Conservation (phyloP, 257 asterid genomes). For the Rubia yunnanensis region DNA sequence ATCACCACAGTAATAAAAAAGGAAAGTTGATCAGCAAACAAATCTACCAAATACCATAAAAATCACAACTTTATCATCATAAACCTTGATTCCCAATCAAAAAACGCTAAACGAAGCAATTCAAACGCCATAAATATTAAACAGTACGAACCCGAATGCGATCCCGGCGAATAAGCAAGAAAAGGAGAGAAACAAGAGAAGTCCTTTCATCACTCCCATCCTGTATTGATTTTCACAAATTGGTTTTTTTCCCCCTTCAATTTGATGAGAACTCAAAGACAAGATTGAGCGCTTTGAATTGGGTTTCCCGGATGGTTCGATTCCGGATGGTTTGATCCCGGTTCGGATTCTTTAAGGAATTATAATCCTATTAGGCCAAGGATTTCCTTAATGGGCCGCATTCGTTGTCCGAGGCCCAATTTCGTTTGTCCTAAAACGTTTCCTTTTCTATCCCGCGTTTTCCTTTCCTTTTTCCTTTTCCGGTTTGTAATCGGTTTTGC, state of each 20-base stretch:
- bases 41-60: background rate
- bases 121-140: background rate
- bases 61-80: background rate
- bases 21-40: background rate
- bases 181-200: slow-evolving; percentile 9
- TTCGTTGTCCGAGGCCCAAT: too few relatives aligned
- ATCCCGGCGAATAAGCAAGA: slow-evolving; percentile 10
- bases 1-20: background rate
- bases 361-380: background rate
- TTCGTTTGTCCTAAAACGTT: too few relatives aligned
- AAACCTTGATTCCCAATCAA: background rate
- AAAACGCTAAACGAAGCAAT: background rate
- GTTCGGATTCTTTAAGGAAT: background rate
- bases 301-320: background rate
- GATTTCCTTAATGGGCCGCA: background rate
- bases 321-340: too few relatives aligned
- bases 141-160: slow-evolving; percentile 19
- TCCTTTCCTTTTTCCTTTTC: too few relatives aligned
- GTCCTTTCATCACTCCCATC: background rate
- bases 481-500: too few relatives aligned
- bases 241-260: background rate
- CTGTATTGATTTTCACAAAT: background rate
- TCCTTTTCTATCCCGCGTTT: too few relatives aligned
- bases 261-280: too few relatives aligned
- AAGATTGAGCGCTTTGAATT: background rate